Conservation (phyloP, 345 rosid genomes). For the Gossypium australe region DNA sequence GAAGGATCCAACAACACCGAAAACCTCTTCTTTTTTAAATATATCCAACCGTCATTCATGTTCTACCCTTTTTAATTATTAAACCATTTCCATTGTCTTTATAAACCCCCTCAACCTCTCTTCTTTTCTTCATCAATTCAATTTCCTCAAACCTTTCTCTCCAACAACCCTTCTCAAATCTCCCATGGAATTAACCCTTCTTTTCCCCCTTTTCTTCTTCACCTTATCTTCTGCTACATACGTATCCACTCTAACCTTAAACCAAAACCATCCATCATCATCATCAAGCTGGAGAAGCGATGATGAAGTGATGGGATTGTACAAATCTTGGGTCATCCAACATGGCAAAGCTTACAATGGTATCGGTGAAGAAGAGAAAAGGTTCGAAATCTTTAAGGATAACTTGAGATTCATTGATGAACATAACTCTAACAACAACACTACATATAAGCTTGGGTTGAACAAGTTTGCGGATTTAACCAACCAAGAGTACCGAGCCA, state of each 20-base stretch:
- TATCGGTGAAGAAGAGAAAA: conserved; percentile 44
- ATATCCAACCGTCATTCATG: too few species aligned
- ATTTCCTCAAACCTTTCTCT: background rate
- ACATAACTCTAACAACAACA: conserved; percentile 47
- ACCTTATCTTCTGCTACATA: conserved; percentile 16
- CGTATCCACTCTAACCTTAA: too few species aligned
- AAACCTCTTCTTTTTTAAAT: too few species aligned
- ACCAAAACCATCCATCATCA: background rate
- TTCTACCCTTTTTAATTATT: background rate
- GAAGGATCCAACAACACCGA: too few species aligned
- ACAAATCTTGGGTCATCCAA: conserved; percentile 55
- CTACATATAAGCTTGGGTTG: conserved; percentile 50
- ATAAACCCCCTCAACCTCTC: background rate
- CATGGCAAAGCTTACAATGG: conserved; percentile 58
- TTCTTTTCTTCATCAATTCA: background rate
- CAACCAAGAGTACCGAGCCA: conserved; percentile 67
- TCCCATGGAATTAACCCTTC: conserved; percentile 10
- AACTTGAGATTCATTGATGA: conserved; percentile 67
- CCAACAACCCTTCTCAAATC: conserved; percentile 12
- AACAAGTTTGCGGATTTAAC: conserved; percentile 52
- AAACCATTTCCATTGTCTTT: background rate
- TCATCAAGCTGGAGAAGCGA: conserved; percentile 48
- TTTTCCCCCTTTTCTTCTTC: conserved; percentile 17
- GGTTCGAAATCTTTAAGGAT: conserved; percentile 73
- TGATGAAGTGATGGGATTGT: conserved; percentile 61